A percentile compares a stretch with the other conserved stretches of the same genome.
phyloP scores from a whole-genome alignment of 177 flowering plant species.

The Vitis hybrid region DNA sequence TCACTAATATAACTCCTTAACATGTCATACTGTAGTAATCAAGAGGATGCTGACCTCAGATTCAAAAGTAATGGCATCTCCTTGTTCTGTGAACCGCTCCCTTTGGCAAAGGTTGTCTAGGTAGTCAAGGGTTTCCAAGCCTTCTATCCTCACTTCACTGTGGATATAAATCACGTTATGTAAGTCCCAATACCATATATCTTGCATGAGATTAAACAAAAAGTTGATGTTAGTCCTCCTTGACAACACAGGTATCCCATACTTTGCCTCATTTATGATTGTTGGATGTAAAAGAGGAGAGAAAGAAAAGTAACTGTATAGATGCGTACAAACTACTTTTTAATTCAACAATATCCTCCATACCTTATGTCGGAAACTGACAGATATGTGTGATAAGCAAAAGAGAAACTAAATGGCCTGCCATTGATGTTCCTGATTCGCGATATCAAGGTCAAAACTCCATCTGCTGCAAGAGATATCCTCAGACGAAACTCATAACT shows the following conservation, averaged over 20 bases:
- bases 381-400: constrained; percentile 44
- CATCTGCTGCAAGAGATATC: constrained; percentile 37
- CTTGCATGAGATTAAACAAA: neutral
- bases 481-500: constrained; percentile 54
- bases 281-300: too few species aligned
- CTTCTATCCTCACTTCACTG: constrained; percentile 98
- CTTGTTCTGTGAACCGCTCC: constrained; percentile 93
- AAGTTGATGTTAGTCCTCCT: too few species aligned
- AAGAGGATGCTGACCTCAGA: constrained; percentile 56
- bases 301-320: too few species aligned
- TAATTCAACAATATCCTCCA: neutral
- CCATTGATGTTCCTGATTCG: constrained; percentile 46
- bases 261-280: too few species aligned
- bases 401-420: constrained; percentile 50
- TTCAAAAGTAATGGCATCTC: constrained; percentile 90
- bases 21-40: neutral
- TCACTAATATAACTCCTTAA: neutral
- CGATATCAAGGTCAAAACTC: constrained; percentile 34
- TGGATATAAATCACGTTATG: constrained; percentile 2
- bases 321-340: neutral
- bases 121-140: constrained; percentile 89
- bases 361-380: constrained; percentile 55
- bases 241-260: too few species aligned
- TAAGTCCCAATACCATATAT: neutral
- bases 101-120: constrained; percentile 76